phyloP scores from a whole-genome alignment of 2,329 filamentous ascomycete genomes.

The Aotearoamyces nothofagi region DNA sequence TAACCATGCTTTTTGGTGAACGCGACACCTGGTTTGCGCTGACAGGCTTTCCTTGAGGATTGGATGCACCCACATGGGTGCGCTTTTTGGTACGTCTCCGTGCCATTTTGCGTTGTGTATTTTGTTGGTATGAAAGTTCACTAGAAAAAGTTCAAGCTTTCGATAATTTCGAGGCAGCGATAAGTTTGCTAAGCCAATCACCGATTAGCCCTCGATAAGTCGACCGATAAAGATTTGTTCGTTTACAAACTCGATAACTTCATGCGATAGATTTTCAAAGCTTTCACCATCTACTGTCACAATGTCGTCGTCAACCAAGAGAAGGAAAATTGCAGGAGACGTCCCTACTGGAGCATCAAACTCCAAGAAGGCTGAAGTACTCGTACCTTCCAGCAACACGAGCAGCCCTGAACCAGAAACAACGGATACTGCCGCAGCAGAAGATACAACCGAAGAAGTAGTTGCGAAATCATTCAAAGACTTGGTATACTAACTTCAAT shows the following conservation, averaged over 20 bases:
- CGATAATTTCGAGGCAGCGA: conserved; percentile 11
- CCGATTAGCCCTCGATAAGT: conserved; percentile 15
- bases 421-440: conserved; percentile 8
- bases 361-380: conserved; percentile 4
- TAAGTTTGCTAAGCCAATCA: conserved; percentile 15
- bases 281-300: conserved; percentile 3
- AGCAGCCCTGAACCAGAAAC: conserved; percentile 14
- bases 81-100: conserved; percentile 74
- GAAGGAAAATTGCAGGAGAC: conserved; percentile 15
- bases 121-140: conserved; percentile 4
- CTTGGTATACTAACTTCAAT: conserved; percentile 18
- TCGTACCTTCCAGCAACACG: conserved; percentile 5
- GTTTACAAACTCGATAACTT: conserved; percentile 1
- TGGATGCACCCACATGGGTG: conserved; percentile 58
- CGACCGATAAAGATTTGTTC: conserved; percentile 16
- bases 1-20: conserved; percentile 93
- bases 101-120: conserved; percentile 42
- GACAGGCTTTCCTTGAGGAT: conserved; percentile 33
- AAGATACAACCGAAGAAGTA: conserved; percentile 9
- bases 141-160: conserved; percentile 8
- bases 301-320: conserved; percentile 18
- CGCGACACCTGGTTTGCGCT: conserved; percentile 44
- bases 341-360: conserved; percentile 7
- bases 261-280: conserved; percentile 2
- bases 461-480: conserved; percentile 31